These are phyloP conservation scores for Ceratocystis harringtonii DNA, from an alignment of 2,329 filamentous ascomycete species.

Conservation along the genomic window DNA sequence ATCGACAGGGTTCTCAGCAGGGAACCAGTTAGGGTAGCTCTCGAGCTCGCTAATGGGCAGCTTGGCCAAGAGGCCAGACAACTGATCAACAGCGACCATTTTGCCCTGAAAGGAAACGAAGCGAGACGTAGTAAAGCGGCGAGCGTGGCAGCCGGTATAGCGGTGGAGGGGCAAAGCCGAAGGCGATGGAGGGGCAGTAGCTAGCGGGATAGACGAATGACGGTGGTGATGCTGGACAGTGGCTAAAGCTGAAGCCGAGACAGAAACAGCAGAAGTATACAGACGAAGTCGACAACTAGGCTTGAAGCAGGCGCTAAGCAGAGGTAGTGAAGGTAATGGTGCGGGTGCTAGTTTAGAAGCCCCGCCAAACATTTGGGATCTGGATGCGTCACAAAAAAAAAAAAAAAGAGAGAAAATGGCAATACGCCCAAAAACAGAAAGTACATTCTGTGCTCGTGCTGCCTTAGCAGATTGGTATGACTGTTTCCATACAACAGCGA, in stretches of 20 bases:
- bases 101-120: neutral
- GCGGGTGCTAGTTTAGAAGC: slow-evolving; percentile 2
- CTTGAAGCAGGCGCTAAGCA: neutral
- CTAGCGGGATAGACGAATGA: neutral
- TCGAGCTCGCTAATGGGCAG: slow-evolving; percentile 26
- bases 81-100: slow-evolving; percentile 15
- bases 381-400: slow-evolving; percentile 6
- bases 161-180: neutral
- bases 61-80: slow-evolving; percentile 22
- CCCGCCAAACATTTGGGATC: slow-evolving; percentile 13
- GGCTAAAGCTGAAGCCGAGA: neutral
- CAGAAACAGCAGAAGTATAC: neutral
- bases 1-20: slow-evolving; percentile 60
- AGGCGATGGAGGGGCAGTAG: neutral
- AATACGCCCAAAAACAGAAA: neutral
- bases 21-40: slow-evolving; percentile 43
- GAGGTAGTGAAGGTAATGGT: neutral
- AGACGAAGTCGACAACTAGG: neutral
- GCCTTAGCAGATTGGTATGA: neutral
- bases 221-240: neutral
- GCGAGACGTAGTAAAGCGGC: neutral
- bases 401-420: neutral
- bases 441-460: neutral
- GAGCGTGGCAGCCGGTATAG: neutral
- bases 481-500: neutral